Conservation (phyloP, 345 rosid species). For the Gynandropsis gynandra region DNA sequence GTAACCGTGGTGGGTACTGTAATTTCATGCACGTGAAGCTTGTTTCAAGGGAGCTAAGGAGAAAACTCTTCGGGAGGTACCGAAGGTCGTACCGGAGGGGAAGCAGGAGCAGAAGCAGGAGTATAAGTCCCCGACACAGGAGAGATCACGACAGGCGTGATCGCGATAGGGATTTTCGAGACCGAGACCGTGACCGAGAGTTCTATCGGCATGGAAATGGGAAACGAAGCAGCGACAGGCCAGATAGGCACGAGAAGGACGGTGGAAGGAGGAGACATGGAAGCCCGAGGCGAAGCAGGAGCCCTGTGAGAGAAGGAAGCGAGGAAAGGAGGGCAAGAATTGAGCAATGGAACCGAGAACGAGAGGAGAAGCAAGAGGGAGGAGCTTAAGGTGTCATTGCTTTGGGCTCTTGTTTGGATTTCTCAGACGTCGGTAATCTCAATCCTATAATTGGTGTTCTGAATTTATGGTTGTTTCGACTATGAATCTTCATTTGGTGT, state of each 20-base stretch:
- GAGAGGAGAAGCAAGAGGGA: constrained; percentile 37
- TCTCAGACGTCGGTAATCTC: neutral
- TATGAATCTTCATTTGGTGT: no score
- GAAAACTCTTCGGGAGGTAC: constrained; percentile 62
- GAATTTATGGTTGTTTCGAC: no score
- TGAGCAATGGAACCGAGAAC: constrained; percentile 88
- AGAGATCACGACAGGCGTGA: constrained; percentile 38
- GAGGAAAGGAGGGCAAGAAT: constrained; percentile 86
- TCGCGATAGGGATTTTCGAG: constrained; percentile 30
- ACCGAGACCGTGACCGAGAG: constrained; percentile 26
- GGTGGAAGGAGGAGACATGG: constrained; percentile 43
- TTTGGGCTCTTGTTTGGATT: neutral
- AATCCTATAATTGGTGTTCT: constrained; percentile 17
- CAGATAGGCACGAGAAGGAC: constrained; percentile 35
- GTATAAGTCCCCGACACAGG: constrained; percentile 32
- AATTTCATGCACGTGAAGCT: constrained; percentile 86
- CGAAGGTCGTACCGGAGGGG: constrained; percentile 43
- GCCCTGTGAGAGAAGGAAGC: constrained; percentile 76
- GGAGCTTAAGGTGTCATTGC: constrained; percentile 7
- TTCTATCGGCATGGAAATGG: constrained; percentile 20
- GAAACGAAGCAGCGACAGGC: constrained; percentile 35
- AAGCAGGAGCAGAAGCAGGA: constrained; percentile 52
- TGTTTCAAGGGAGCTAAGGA: constrained; percentile 75
- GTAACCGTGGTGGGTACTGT: constrained; percentile 92
- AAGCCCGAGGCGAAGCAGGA: constrained; percentile 60